Evolutionary conservation across 305 asterid species (phyloP), one percentile per base, ranked within the genome.

Genomic region (Fraxinus angustifolia): DNA sequence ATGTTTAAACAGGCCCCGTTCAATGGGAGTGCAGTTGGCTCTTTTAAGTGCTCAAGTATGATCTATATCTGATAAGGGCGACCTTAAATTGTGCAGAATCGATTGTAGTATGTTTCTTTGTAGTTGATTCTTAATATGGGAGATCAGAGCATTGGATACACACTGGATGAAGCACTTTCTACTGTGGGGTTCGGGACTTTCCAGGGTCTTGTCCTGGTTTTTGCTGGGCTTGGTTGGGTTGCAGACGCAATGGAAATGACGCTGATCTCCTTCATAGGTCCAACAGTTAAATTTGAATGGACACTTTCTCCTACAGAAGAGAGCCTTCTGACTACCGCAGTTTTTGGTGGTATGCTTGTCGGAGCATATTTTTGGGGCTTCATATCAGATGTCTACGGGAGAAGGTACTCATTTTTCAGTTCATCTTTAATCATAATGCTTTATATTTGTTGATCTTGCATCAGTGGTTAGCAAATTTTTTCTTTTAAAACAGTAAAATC

Each of bases 231-330:
- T 35, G 98, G 97, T 19, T 91, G 91, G 83, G 40, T 89, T 26
- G 89, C 94, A 3, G 99, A 92, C 75, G 93, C 98, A 1, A 92
- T 94, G 91, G 98, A 88, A 88, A 82, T 95, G 83, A 91, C 92
- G 92, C 85, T 95, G 79, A 93, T 93, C 73, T 93, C 97, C 2
- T 92, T 91, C 82, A 78, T 95, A 0, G 99, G 99, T 30, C 88
- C 97, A 33, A 92, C 94, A 0, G 92, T 95, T 70, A 88, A 88
- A 87, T 84, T 90, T 5, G 86, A 90, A 76, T 95, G 98, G 98
- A 82, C 72, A 17, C 89, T 95, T 21, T 91, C 99, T 79, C 86
- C 97, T 60, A 77, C 83, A 19, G 87, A 93, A 85, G 93, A 95
- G 89, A 89, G 95, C 79, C 75, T 91, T 60, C 83, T 93, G 68